phyloP scores from a whole-genome alignment of 202 grass and related monocot species.

The Musa balbisiana region DNA sequence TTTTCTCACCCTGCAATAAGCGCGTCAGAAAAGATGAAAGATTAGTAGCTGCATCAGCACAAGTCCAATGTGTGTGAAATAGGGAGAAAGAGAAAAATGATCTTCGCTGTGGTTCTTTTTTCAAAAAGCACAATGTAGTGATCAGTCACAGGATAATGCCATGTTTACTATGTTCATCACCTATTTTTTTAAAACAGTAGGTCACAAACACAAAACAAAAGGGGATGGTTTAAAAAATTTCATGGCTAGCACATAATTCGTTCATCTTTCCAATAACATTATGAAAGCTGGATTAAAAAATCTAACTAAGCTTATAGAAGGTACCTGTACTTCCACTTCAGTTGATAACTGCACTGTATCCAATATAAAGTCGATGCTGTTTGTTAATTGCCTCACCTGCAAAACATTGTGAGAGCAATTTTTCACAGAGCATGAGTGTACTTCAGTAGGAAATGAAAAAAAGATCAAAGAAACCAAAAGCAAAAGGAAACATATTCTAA shows the following conservation, averaged over 20 bases:
- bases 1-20: slow-evolving; percentile 16
- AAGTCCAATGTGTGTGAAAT: not conserved
- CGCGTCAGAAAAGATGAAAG: not conserved
- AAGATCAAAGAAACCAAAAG: not conserved
- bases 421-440: not conserved
- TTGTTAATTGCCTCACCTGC: slow-evolving; percentile 12
- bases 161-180: not conserved
- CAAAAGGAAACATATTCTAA: not conserved
- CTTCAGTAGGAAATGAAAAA: not conserved
- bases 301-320: not conserved
- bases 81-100: not conserved
- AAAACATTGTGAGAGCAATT: not conserved
- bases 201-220: not conserved
- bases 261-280: not conserved
- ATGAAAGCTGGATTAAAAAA: not conserved
- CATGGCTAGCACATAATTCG: not conserved
- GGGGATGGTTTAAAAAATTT: not conserved
- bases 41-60: not conserved
- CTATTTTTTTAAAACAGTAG: not conserved
- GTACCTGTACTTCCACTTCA: slow-evolving; percentile 12
- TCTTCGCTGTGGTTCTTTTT: no score
- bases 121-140: not conserved
- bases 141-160: not conserved
- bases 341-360: slow-evolving; percentile 4
- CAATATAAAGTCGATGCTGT: slow-evolving; percentile 1